phyloP scores from a whole-genome alignment of 495 filamentous ascomycete species.

The Aspergillus homomorphus region DNA sequence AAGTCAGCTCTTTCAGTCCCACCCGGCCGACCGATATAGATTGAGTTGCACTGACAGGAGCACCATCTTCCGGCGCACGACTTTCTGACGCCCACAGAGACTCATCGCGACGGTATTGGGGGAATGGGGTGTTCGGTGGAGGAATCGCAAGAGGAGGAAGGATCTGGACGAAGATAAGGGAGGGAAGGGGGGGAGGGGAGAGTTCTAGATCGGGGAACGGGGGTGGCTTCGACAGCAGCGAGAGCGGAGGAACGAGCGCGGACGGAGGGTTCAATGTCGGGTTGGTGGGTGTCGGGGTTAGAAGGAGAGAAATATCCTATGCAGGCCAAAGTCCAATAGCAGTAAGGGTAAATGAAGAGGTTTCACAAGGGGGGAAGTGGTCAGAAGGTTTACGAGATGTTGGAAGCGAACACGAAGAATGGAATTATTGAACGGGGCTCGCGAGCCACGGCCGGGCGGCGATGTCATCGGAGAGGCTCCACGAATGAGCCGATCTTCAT shows the following conservation, averaged over 20 bases:
- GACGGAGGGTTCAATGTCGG: neutral
- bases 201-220: neutral
- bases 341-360: constrained; percentile 1
- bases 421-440: constrained; percentile 20
- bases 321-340: neutral
- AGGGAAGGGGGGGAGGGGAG: constrained; percentile 1
- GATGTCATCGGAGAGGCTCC: constrained; percentile 43
- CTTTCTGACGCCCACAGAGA: constrained; percentile 60
- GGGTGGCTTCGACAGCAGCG: neutral
- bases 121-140: constrained; percentile 6
- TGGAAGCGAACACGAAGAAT: constrained; percentile 14
- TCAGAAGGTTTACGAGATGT: constrained; percentile 2
- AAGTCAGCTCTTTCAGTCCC: constrained; percentile 18
- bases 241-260: neutral
- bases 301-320: neutral
- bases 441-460: constrained; percentile 26
- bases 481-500: constrained; percentile 39
- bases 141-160: neutral
- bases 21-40: neutral
- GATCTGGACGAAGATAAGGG: constrained; percentile 4
- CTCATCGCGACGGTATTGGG: constrained; percentile 34
- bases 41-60: constrained; percentile 66
- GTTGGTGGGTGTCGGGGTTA: neutral
- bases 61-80: constrained; percentile 97
- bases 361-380: constrained; percentile 1